Evolutionary conservation across 2,329 filamentous ascomycete species (phyloP).

Genomic region (Neofusicoccum kwambonambiense): DNA sequence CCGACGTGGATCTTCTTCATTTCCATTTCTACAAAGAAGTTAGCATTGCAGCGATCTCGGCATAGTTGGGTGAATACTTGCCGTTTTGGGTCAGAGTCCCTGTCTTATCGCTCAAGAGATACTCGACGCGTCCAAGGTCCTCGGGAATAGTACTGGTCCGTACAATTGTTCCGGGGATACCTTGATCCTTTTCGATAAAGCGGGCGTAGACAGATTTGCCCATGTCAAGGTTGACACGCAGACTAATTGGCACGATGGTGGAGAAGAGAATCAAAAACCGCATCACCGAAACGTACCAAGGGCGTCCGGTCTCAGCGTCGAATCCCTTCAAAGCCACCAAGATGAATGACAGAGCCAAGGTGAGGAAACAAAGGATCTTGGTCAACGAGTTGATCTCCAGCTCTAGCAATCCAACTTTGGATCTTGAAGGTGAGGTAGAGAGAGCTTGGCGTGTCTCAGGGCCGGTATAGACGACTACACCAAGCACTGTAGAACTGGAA

Average conservation of each 20-base stretch:
- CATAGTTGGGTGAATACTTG: conserved; percentile 31
- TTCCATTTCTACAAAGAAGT: conserved; percentile 70
- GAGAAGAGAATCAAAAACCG: conserved; percentile 97
- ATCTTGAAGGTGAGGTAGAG: conserved; percentile 86
- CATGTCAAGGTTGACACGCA: conserved; percentile 95
- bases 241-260: conserved; percentile 96
- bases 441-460: conserved; percentile 90
- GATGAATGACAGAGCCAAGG: conserved; percentile 78
- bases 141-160: conserved; percentile 97
- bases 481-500: conserved; percentile 83
- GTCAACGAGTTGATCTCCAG: conserved; percentile 96
- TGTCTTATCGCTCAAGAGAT: conserved; percentile 94
- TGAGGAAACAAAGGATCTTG: conserved; percentile 91
- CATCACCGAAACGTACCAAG: conserved; percentile 97
- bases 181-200: conserved; percentile 89
- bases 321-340: conserved; percentile 88
- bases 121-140: conserved; percentile 92
- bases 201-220: conserved; percentile 95
- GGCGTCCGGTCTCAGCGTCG: conserved; percentile 59
- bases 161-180: conserved; percentile 88
- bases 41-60: conserved; percentile 11
- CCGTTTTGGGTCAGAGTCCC: conserved; percentile 94
- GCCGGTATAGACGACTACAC: conserved; percentile 91
- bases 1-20: conserved; percentile 98
- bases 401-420: conserved; percentile 90